Percentiles rank a stretch among this genome's conserved stretches.
These are phyloP conservation scores for Penicillium sclerotigenum DNA, from an alignment of 2,329 filamentous ascomycete genomes.

Conservation along the genomic window DNA sequence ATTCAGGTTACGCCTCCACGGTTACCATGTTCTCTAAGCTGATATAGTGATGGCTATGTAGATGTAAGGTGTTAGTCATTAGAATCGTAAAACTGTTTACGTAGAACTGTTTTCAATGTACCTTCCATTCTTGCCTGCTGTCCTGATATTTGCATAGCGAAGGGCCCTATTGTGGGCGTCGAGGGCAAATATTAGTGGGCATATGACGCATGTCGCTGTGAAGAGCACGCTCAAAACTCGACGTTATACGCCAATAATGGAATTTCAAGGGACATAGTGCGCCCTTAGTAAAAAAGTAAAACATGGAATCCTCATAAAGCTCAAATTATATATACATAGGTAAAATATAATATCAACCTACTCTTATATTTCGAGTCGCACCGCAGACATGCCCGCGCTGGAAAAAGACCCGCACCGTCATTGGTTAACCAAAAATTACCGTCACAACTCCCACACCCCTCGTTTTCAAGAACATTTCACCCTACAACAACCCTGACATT, in stretches of 20 bases:
- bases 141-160: not conserved
- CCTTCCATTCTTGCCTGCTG: not conserved
- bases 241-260: not conserved
- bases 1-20: not conserved
- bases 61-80: not conserved
- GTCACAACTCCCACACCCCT: slow-evolving; percentile 10
- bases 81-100: not conserved
- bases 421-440: slow-evolving; percentile 11
- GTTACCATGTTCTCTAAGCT: not conserved
- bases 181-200: slow-evolving; percentile 1
- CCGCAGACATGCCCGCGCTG: not conserved
- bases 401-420: slow-evolving; percentile 6
- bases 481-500: slow-evolving; percentile 7
- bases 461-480: slow-evolving; percentile 9
- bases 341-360: not conserved
- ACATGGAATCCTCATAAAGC: not conserved
- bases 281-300: not conserved
- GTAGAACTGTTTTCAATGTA: not conserved
- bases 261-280: not conserved
- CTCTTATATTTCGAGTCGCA: not conserved
- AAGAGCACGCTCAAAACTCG: not conserved
- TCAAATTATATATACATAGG: no score
- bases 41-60: not conserved
- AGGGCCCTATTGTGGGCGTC: slow-evolving; percentile 4
- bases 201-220: not conserved